Base-by-base conservation (phyloP, 768 basidiomycete species). In the Trametes maxima region DNA sequence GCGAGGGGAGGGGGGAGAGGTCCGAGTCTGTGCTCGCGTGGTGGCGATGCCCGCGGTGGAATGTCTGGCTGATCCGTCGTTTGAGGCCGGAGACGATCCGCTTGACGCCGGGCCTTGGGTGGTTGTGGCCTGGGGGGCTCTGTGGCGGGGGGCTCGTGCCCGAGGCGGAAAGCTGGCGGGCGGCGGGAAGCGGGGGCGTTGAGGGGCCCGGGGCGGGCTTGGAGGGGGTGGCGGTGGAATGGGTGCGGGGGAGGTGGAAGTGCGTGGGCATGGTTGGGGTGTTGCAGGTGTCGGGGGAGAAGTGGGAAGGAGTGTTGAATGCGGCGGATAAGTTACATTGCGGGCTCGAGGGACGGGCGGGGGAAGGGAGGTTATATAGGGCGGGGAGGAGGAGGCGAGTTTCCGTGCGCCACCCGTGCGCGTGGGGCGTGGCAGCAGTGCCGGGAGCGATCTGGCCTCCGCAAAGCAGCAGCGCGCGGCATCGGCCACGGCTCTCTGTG, bases 1-100 rank as follows among this genome's bases (percentile, higher is more conserved):
- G 40, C 3, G 53, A 25, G 44, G 43, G 57, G 43, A 28, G 33
- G 58, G 45, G n/a, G 44, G 39, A 13, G 57, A 5, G 51, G 51
- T 44, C 22, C 51, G 58, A 40, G 19, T 42, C 51, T 24, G 12
- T 51, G 49, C 39, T 33, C 50, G 44, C 54, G 51, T 39, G 51
- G 48, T 61, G 58, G 43, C 57, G 63, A 40, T 63, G 64, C 11
- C 67, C 60, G 28, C 48, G 50, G 36, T 53, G 59, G 63, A 61
- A 63, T 12, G 65, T 64, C 54, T 57, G 48, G 59, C 59, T 62
- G 52, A 69, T 67, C 19, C 65, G 60, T 33, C 65, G 57, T 49
- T 61, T 67, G 40, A 69, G 43, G n/a, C 61, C 60, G 47, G 54
- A 65, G 12, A 67, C 68, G 55, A 69, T 62, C 17, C 62, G 59